phyloP scores from a whole-genome alignment of 2,329 filamentous ascomycete species.

The Monosporascus ibericus region DNA sequence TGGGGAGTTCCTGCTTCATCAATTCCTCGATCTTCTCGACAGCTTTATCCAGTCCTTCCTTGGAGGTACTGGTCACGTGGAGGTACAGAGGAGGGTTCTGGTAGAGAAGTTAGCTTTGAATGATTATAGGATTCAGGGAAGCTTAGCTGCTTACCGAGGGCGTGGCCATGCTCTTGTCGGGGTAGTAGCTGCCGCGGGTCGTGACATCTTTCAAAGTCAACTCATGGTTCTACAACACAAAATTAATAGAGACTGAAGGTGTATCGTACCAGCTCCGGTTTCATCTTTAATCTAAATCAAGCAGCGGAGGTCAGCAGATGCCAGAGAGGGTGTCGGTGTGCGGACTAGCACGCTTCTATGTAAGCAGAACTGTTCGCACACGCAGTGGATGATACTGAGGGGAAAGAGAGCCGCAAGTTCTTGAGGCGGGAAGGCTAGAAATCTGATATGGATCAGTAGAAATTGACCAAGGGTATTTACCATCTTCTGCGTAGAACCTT shows the following conservation, averaged over 20 bases:
- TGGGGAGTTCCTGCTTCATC: conserved; percentile 93
- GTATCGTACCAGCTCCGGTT: conserved; percentile 96
- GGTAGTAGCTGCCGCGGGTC: conserved; percentile 91
- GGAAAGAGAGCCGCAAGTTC: conserved; percentile 23
- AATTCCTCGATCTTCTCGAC: conserved; percentile 86
- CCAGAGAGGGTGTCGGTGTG: conserved; percentile 61
- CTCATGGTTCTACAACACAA: conserved; percentile 43
- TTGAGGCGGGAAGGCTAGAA: conserved; percentile 27
- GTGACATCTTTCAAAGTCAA: conserved; percentile 88
- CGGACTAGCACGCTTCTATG: conserved; percentile 60
- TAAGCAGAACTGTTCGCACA: conserved; percentile 65
- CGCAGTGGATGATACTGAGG: conserved; percentile 32
- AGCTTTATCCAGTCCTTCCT: conserved; percentile 85
- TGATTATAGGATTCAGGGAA: background rate
- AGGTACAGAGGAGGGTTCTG: conserved; percentile 92
- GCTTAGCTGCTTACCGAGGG: conserved; percentile 61
- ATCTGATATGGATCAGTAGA: conserved; percentile 57
- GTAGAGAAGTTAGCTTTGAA: conserved; percentile 6
- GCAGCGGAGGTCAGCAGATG: conserved; percentile 88
- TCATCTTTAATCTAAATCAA: conserved; percentile 99
- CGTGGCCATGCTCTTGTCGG: conserved; percentile 96
- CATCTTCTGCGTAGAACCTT: conserved; percentile 97
- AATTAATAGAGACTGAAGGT: conserved; percentile 42
- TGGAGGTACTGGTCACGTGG: conserved; percentile 88
- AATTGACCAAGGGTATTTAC: conserved; percentile 72